Percentiles rank a stretch among this genome's conserved stretches.
phyloP scores from a whole-genome alignment of 2,329 filamentous ascomycete genomes.

The Alternaria gaisen region DNA sequence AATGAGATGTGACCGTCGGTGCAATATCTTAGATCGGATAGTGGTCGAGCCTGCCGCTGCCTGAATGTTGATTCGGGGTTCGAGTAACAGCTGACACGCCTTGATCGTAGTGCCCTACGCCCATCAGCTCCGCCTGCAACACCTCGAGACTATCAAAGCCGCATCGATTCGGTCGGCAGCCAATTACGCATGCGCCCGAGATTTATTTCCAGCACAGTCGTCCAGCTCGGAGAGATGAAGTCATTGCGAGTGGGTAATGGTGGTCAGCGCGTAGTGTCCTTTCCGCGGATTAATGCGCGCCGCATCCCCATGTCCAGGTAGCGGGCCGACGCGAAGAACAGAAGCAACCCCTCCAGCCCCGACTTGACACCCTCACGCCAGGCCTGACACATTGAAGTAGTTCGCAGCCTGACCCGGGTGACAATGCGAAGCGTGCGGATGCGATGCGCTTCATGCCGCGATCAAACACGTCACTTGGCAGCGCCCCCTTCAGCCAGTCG shows the following conservation, averaged over 20 bases:
- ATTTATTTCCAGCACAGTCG: not conserved
- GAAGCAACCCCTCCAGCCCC: not conserved
- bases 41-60: not conserved
- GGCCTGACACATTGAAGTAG: not conserved
- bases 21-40: not conserved
- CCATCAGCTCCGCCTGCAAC: not conserved
- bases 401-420: not conserved
- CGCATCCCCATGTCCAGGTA: not conserved
- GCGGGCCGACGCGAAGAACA: not conserved
- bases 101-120: not conserved
- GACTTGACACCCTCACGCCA: not conserved
- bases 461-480: constrained; percentile 22
- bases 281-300: not conserved
- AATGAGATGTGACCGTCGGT: not conserved
- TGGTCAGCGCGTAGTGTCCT: not conserved
- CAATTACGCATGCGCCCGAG: not conserved
- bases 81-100: not conserved
- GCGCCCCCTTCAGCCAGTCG: constrained; percentile 22
- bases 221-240: not conserved
- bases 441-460: constrained; percentile 7
- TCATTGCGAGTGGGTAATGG: not conserved
- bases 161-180: not conserved
- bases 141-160: not conserved
- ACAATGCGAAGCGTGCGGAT: constrained; percentile 2
- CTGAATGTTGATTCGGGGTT: constrained; percentile 1